These are phyloP conservation scores for Phytophthora pistaciae DNA, from an alignment of 352 stramenopile species.

Conservation along the genomic window DNA sequence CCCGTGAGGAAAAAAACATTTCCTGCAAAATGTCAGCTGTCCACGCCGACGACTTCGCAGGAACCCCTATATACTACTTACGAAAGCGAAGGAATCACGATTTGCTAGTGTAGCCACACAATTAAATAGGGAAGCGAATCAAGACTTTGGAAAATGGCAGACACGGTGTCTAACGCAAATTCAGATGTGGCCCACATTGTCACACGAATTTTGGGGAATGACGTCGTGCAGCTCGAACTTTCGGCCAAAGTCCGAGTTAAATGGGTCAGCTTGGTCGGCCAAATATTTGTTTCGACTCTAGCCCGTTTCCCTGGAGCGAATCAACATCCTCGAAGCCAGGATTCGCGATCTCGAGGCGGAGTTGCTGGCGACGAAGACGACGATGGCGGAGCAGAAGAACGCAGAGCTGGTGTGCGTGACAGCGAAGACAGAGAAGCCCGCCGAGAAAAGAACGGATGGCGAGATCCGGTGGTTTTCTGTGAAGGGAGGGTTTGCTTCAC, in stretches of 20 bases:
- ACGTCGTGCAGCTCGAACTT: constrained; percentile 6
- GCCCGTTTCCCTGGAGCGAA: constrained; percentile 1
- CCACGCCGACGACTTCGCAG: too few species aligned
- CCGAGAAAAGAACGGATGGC: background rate
- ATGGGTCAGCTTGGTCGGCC: constrained; percentile 6
- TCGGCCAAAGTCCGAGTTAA: constrained; percentile 10
- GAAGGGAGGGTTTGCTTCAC: background rate
- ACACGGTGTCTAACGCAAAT: too few species aligned
- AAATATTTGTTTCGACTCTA: constrained; percentile 8
- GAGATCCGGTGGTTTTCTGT: background rate
- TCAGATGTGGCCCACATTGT: too few species aligned
- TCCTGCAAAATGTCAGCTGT: too few species aligned
- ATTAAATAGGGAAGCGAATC: too few species aligned
- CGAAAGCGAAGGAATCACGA: too few species aligned
- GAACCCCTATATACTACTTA: too few species aligned
- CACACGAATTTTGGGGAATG: background rate
- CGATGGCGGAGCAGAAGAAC: background rate
- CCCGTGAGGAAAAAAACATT: too few species aligned
- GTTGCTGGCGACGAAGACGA: background rate
- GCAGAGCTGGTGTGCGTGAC: background rate
- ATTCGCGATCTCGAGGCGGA: background rate
- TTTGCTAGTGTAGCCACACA: too few species aligned
- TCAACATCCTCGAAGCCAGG: constrained; percentile 3
- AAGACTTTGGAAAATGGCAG: too few species aligned
- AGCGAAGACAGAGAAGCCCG: background rate